Conservation (phyloP, 163 green algal genomes). For the Scenedesmus sp. region DNA sequence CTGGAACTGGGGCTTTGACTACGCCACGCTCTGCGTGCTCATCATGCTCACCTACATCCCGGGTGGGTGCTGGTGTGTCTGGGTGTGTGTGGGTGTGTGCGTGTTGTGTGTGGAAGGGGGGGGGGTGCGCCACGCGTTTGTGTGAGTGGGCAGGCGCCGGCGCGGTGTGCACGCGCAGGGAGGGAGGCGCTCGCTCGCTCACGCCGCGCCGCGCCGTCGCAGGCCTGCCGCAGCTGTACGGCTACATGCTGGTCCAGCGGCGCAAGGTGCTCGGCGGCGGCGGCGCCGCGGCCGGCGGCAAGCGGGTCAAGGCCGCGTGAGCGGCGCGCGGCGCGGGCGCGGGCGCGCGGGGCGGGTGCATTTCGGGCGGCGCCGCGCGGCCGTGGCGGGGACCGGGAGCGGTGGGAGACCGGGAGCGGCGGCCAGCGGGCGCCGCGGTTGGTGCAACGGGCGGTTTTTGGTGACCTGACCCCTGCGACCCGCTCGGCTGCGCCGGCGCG, state of each 20-base stretch:
- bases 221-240: conserved; percentile 87
- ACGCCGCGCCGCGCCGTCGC: no score
- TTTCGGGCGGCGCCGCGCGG: no score
- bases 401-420: no score
- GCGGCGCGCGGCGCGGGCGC: no score
- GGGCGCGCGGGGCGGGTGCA: no score
- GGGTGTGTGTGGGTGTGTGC: not conserved
- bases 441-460: no score
- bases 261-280: conserved; percentile 75
- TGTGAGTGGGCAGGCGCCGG: not conserved
- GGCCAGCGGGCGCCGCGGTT: no score
- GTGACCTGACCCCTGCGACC: no score
- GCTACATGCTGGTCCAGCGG: conserved; percentile 90
- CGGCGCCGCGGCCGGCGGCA: not conserved
- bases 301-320: conserved; percentile 33
- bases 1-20: conserved; percentile 89
- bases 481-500: no score
- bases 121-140: not conserved
- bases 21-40: conserved; percentile 70
- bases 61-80: conserved; percentile 64
- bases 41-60: conserved; percentile 78
- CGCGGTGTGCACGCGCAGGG: not conserved
- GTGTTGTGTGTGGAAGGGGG: not conserved
- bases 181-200: no score
- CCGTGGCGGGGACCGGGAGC: no score